These are phyloP conservation scores for Epichloe uncinata DNA, from an alignment of 2,329 filamentous ascomycete genomes.

Conservation along the genomic window DNA sequence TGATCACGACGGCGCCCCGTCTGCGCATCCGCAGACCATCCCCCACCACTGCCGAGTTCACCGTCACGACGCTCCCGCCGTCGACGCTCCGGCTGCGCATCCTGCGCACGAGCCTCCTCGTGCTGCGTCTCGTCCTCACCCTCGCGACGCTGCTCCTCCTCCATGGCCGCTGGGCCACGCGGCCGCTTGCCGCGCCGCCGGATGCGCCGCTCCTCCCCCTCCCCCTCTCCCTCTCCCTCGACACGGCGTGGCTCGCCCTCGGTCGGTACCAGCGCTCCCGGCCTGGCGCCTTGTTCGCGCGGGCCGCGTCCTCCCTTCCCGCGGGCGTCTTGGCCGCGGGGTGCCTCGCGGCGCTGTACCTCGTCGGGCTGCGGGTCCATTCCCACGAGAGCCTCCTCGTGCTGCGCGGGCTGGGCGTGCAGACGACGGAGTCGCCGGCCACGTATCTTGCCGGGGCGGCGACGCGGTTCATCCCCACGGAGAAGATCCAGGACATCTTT, in stretches of 20 bases:
- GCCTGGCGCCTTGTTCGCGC: slow-evolving; percentile 18
- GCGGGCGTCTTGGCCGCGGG: slow-evolving; percentile 25
- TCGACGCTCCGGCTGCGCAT: slow-evolving; percentile 34
- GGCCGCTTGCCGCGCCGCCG: slow-evolving; percentile 16
- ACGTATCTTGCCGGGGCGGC: slow-evolving; percentile 44
- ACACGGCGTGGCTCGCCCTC: slow-evolving; percentile 15
- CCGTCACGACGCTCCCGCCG: slow-evolving; percentile 65
- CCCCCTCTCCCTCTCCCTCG: slow-evolving; percentile 2
- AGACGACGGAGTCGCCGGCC: slow-evolving; percentile 54
- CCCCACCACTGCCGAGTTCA: slow-evolving; percentile 80
- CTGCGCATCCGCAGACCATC: slow-evolving; percentile 58
- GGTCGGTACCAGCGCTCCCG: slow-evolving; percentile 17
- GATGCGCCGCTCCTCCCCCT: slow-evolving; percentile 7
- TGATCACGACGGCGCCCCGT: slow-evolving; percentile 49
- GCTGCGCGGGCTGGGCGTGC: slow-evolving; percentile 77
- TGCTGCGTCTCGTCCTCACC: slow-evolving; percentile 30
- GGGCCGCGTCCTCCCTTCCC: slow-evolving; percentile 22
- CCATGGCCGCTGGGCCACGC: slow-evolving; percentile 32
- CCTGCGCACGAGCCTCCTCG: slow-evolving; percentile 29
- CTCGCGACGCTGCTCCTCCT: slow-evolving; percentile 32
- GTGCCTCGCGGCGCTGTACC: slow-evolving; percentile 26
- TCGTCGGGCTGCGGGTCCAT: slow-evolving; percentile 33
- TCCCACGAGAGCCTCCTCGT: slow-evolving; percentile 76
- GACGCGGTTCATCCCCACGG: slow-evolving; percentile 67
- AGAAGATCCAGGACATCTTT: slow-evolving; percentile 82